phyloP scores from a whole-genome alignment of 495 filamentous ascomycete species.

The Aspergillus ellipticus region DNA sequence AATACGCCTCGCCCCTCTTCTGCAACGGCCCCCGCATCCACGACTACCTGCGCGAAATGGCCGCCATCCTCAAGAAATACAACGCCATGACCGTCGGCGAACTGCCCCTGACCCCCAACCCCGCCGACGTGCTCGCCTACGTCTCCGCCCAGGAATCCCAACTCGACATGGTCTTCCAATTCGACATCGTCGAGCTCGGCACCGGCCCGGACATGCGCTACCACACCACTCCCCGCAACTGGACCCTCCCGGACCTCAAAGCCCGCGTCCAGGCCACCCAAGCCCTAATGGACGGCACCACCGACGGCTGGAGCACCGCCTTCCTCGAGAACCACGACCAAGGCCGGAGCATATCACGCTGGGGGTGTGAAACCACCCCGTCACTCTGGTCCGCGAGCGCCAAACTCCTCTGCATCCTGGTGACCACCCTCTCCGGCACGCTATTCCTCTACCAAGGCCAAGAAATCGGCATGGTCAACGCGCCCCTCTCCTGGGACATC shows the following conservation, averaged over 20 bases:
- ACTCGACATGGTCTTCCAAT: conserved; percentile 56
- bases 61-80: conserved; percentile 41
- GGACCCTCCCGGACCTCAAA: conserved; percentile 40
- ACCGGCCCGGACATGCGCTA: conserved; percentile 34
- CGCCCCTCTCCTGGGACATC: conserved; percentile 54
- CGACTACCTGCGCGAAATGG: conserved; percentile 49
- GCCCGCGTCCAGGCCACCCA: conserved; percentile 36
- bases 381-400: conserved; percentile 38
- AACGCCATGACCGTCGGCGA: conserved; percentile 51
- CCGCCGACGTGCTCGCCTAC: conserved; percentile 42
- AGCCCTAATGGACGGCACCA: conserved; percentile 38
- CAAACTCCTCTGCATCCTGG: conserved; percentile 57
- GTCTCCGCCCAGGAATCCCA: conserved; percentile 41
- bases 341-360: conserved; percentile 53
- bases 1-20: conserved; percentile 44
- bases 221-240: conserved; percentile 36
- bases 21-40: conserved; percentile 58
- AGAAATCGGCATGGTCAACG: conserved; percentile 67
- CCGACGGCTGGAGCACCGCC: conserved; percentile 49
- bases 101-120: conserved; percentile 40
- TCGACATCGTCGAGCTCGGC: conserved; percentile 49
- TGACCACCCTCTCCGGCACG: conserved; percentile 54
- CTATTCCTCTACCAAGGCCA: conserved; percentile 69
- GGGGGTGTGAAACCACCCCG: conserved; percentile 33
- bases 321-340: conserved; percentile 64